A percentile compares a stretch with the other conserved stretches of the same genome.
These are phyloP conservation scores for Acer yangbiense DNA, from an alignment of 345 rosid genomes.

Conservation along the genomic window DNA sequence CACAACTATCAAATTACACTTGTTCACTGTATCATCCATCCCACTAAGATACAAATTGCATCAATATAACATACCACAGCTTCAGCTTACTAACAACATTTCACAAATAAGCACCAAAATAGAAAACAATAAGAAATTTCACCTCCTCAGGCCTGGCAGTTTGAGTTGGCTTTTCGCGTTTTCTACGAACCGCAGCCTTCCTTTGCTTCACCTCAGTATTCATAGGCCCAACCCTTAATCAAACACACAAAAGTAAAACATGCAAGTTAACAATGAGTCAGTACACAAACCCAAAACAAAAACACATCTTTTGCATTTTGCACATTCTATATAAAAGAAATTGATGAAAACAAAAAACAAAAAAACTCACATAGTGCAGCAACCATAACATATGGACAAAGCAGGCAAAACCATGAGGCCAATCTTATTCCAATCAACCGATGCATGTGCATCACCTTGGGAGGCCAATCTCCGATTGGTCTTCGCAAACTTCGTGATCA, in stretches of 20 bases:
- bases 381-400: constrained; percentile 50
- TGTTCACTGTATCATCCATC: background rate
- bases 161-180: constrained; percentile 55
- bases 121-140: constrained; percentile 12
- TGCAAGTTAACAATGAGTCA: background rate
- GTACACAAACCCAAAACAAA: background rate
- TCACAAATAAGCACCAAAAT: background rate
- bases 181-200: constrained; percentile 48
- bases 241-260: constrained; percentile 12
- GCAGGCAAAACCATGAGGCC: constrained; percentile 65
- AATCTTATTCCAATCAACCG: constrained; percentile 69
- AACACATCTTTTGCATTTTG: background rate
- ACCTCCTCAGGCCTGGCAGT: constrained; percentile 80
- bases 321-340: background rate
- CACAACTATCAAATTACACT: background rate
- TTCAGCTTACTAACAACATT: background rate
- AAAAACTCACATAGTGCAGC: constrained; percentile 77
- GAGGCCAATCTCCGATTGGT: constrained; percentile 28
- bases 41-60: background rate
- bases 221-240: constrained; percentile 89
- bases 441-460: constrained; percentile 44
- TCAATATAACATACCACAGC: background rate
- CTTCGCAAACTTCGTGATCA: constrained; percentile 54
- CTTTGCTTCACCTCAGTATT: constrained; percentile 68
- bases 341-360: background rate